Evolutionary conservation across 345 rosid genomes (phyloP), one percentile per base, ranked within the genome.

Genomic region (Reutealis trisperma): DNA sequence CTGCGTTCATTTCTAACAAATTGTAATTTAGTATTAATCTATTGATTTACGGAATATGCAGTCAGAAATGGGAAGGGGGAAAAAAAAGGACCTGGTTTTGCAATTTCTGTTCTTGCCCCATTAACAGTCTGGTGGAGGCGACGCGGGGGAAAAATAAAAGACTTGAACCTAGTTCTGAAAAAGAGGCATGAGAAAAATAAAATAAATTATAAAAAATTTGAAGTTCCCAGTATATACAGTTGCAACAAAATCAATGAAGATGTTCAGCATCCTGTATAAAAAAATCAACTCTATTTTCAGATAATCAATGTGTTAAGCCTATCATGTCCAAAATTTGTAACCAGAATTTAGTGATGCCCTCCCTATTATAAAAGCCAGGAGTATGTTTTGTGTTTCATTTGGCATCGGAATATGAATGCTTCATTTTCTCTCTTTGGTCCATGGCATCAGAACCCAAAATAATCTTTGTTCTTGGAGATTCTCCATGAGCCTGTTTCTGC

Each of bases 361-460:
- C 18, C 24, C 21, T 60, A 45, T 8, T 12, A 21, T 21, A 10
- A 62, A 37, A 16, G 12, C 13, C 63, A 25, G 63, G 25, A 5
- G 52, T 10, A 15, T 12, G 21, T 41, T 63, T 4, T 57, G 13
- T 15, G 25, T 15, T 13, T 24, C 14, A 77, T 77, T n/a, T 63
- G 13, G 71, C 74, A 44, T 75, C 73, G 47, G 83, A 74, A 72
- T 55, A 32, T 22, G 84, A 77, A 49, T 49, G 71, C 70, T 63
- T 80, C 55, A 63, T 49, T 79, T 68, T 69, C 59, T 78, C 77
- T 66, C 66, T 78, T 51, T 76, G 78, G 71, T 87, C 76, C 74
- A 78, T 64, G n/a, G 78, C 72, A 81, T 55, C 65, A 73, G 80
- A 63, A 27, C 55, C 59, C 63, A 27, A 22, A 67, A 25, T 22